Evolutionary conservation across 1,284 basidiomycete genomes (phyloP).

Genomic region (Fomitopsis palustris): DNA sequence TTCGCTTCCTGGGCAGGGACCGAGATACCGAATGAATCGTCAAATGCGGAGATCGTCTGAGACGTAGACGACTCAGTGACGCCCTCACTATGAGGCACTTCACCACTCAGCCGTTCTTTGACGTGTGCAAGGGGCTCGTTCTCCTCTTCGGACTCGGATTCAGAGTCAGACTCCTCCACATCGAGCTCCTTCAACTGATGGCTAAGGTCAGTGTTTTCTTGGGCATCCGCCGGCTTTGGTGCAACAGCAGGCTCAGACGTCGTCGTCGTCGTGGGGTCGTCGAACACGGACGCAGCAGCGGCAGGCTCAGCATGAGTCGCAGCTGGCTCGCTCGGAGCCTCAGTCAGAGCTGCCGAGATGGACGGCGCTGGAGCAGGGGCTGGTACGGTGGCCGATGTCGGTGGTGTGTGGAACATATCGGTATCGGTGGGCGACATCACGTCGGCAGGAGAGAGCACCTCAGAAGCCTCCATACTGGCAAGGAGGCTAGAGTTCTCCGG

Average conservation of each 20-base stretch:
- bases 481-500: conserved; percentile 14
- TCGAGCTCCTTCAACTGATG: conserved; percentile 63
- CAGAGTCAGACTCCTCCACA: conserved; percentile 56
- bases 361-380: conserved; percentile 6
- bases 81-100: conserved; percentile 16
- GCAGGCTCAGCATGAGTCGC: conserved; percentile 13
- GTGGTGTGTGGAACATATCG: conserved; percentile 62
- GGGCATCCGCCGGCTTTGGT: conserved; percentile 3
- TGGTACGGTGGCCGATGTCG: conserved; percentile 37
- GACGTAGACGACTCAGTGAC: conserved; percentile 23
- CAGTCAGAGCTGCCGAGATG: conserved; percentile 15
- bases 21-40: conserved; percentile 60
- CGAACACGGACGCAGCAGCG: neutral
- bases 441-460: conserved; percentile 10
- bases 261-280: neutral
- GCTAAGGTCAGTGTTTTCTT: conserved; percentile 47
- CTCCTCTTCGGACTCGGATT: conserved; percentile 49
- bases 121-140: conserved; percentile 27
- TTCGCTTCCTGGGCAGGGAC: conserved; percentile 12
- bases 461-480: conserved; percentile 6
- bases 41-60: conserved; percentile 38
- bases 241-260: neutral
- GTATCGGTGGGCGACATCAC: conserved; percentile 37
- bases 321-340: conserved; percentile 47
- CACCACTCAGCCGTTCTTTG: conserved; percentile 20